Evolutionary conservation across 2,329 filamentous ascomycete genomes (phyloP).

Genomic region (Fusarium sp.): DNA sequence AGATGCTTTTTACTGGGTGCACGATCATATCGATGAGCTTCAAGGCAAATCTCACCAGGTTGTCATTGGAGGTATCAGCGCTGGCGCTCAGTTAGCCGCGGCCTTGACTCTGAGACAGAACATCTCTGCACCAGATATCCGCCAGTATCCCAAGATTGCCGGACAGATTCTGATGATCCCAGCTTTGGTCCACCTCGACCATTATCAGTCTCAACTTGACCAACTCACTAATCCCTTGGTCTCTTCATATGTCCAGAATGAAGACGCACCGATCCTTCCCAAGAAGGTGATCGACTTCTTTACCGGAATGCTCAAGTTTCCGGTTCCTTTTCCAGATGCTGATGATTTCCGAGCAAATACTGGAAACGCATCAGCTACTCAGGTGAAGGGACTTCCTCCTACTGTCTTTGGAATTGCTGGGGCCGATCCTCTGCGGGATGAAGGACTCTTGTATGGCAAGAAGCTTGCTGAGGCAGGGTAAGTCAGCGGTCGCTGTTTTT

Average conservation of each 20-base stretch:
- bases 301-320: constrained; percentile 43
- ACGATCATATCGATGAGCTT: constrained; percentile 41
- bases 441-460: constrained; percentile 59
- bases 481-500: constrained; percentile 21
- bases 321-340: constrained; percentile 21
- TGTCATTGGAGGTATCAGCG: constrained; percentile 60
- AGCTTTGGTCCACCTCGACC: constrained; percentile 45
- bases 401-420: constrained; percentile 58
- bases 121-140: constrained; percentile 27
- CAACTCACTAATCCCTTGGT: constrained; percentile 49
- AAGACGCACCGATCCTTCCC: constrained; percentile 61
- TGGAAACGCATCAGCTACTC: constrained; percentile 33
- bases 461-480: constrained; percentile 56
- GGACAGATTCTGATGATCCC: constrained; percentile 65
- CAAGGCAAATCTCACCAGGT: constrained; percentile 40
- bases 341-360: constrained; percentile 54
- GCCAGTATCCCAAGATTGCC: constrained; percentile 47
- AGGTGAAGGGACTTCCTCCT: constrained; percentile 56
- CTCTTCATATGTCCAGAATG: constrained; percentile 57
- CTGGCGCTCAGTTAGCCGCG: constrained; percentile 56
- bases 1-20: constrained; percentile 65
- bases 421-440: constrained; percentile 59
- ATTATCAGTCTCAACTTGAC: constrained; percentile 42
- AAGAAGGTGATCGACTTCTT: constrained; percentile 41
- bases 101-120: constrained; percentile 52